Conservation (phyloP, 352 stramenopile species). For the Phytophthora pini region DNA sequence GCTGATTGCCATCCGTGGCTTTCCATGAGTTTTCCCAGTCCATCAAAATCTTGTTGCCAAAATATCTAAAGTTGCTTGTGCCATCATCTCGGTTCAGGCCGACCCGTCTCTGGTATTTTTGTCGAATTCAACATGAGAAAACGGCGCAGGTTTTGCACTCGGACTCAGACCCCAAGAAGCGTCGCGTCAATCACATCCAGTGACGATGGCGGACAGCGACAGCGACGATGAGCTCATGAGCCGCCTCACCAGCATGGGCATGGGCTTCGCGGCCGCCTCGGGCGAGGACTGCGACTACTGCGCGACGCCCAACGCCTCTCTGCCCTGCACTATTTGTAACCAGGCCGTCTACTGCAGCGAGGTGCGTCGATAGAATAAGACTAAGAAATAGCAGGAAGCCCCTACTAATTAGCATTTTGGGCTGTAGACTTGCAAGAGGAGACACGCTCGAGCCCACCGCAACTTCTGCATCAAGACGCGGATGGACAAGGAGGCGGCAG, state of each 20-base stretch:
- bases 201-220: conserved; percentile 74
- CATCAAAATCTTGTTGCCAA: conserved; percentile 7
- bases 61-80: conserved; percentile 2
- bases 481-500: conserved; percentile 67
- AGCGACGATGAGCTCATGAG: conserved; percentile 91
- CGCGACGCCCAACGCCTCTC: conserved; percentile 51
- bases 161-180: conserved; percentile 31
- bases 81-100: background rate
- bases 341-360: conserved; percentile 78
- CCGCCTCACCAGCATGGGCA: conserved; percentile 53
- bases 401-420: no score
- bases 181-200: conserved; percentile 9
- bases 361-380: conserved; percentile 34
- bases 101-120: conserved; percentile 29
- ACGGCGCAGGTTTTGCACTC: background rate
- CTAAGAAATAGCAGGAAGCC: background rate
- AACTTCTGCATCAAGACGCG: conserved; percentile 74
- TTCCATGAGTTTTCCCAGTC: conserved; percentile 11
- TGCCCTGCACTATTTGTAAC: conserved; percentile 74
- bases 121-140: conserved; percentile 28
- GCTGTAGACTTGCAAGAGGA: conserved; percentile 65
- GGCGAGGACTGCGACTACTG: conserved; percentile 83
- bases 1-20: background rate
- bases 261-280: conserved; percentile 33
- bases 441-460: conserved; percentile 75